Evolutionary conservation across 108 stramenopile genomes (phyloP).

Genomic region (Cylindrotheca fusiformis): DNA sequence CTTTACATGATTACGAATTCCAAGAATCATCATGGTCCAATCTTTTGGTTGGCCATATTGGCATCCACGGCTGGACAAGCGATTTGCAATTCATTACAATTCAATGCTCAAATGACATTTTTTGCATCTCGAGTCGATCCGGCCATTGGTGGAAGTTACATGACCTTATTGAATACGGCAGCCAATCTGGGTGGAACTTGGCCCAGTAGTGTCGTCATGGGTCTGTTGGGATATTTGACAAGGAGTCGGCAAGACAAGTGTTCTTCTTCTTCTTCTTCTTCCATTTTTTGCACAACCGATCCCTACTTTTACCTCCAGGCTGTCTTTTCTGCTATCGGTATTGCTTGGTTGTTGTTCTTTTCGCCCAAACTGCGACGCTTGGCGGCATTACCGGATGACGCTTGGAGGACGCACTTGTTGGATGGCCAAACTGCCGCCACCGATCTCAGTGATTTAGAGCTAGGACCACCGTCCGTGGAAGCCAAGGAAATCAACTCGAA

Average conservation of each 20-base stretch:
- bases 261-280: conserved; percentile 13
- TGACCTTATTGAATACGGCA: conserved; percentile 98
- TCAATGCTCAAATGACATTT: conserved; percentile 98
- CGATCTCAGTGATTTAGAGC: no score
- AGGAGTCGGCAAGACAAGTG: conserved; percentile 14
- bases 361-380: conserved; percentile 54
- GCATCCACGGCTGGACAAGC: conserved; percentile 87
- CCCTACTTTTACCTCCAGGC: conserved; percentile 73
- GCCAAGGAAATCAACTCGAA: no score
- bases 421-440: conserved; percentile 16
- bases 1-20: conserved; percentile 38
- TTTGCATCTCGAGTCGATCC: conserved; percentile 95
- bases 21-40: conserved; percentile 18
- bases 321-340: conserved; percentile 60
- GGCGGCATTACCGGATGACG: conserved; percentile 75
- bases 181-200: conserved; percentile 94
- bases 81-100: conserved; percentile 86
- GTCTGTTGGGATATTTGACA: conserved; percentile 56
- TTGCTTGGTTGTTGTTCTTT: conserved; percentile 68
- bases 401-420: conserved; percentile 82
- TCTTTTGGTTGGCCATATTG: conserved; percentile 73
- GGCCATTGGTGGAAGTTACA: conserved; percentile 98
- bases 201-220: conserved; percentile 85
- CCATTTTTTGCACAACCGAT: conserved; percentile 56
- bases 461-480: no score